These are phyloP conservation scores for Hemisphaericaspora lyxosophila DNA, from an alignment of 1,139 yeast genomes.

Conservation along the genomic window DNA sequence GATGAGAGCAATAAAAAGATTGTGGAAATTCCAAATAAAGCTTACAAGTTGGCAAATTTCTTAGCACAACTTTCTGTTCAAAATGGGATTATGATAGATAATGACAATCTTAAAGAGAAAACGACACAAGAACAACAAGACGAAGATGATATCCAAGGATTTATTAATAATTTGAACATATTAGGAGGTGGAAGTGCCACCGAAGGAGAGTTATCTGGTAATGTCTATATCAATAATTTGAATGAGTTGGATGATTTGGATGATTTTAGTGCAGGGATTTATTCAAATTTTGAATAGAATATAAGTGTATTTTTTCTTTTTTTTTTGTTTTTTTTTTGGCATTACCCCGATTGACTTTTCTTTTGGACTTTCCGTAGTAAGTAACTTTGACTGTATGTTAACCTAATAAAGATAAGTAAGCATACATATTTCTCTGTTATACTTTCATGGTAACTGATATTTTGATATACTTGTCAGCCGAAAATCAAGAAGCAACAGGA, in stretches of 20 bases:
- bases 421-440: no score
- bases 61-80: constrained; percentile 70
- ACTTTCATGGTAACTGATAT: no score
- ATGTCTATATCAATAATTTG: constrained; percentile 42
- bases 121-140: constrained; percentile 4
- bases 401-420: no score
- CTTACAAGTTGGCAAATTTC: constrained; percentile 64
- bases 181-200: constrained; percentile 15
- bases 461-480: no score
- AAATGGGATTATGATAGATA: constrained; percentile 54
- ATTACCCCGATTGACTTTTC: no score
- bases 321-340: no score
- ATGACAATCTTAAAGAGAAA: constrained; percentile 23
- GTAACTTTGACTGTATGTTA: no score
- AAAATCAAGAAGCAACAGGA: no score
- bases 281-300: constrained; percentile 68
- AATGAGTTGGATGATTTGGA: constrained; percentile 68
- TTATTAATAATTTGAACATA: constrained; percentile 14
- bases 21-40: constrained; percentile 21
- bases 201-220: constrained; percentile 40
- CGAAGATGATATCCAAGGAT: constrained; percentile 36
- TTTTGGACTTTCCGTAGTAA: no score
- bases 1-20: constrained; percentile 14
- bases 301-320: no score
- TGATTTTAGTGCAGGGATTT: constrained; percentile 87